A percentile compares a stretch with the other conserved stretches of the same genome.
These are phyloP conservation scores for Colletotrichum sp. DNA, from an alignment of 2,329 filamentous ascomycete species.

Conservation along the genomic window DNA sequence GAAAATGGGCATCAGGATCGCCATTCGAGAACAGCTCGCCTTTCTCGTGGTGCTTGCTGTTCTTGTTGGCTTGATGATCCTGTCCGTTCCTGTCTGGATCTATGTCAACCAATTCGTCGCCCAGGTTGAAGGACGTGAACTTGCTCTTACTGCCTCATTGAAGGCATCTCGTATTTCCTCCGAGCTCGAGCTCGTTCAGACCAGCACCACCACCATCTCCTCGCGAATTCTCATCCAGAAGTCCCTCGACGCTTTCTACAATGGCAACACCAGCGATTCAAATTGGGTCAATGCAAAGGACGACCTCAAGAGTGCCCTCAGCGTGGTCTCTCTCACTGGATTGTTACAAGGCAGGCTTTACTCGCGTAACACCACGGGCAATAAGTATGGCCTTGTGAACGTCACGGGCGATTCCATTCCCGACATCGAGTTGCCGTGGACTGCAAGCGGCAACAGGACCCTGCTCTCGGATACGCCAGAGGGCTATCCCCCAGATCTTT, in stretches of 20 bases:
- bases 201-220: slow-evolving; percentile 73
- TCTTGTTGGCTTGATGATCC: slow-evolving; percentile 75
- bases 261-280: slow-evolving; percentile 55
- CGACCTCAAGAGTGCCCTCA: slow-evolving; percentile 77
- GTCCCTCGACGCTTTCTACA: slow-evolving; percentile 56
- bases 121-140: slow-evolving; percentile 60
- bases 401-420: slow-evolving; percentile 58
- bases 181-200: slow-evolving; percentile 80
- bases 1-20: slow-evolving; percentile 71
- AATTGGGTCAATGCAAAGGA: slow-evolving; percentile 66
- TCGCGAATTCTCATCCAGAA: slow-evolving; percentile 68
- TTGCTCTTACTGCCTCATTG: slow-evolving; percentile 82
- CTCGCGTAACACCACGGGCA: slow-evolving; percentile 68
- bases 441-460: slow-evolving; percentile 61
- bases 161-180: slow-evolving; percentile 84
- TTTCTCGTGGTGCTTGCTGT: slow-evolving; percentile 78
- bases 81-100: slow-evolving; percentile 77
- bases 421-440: slow-evolving; percentile 65
- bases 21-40: slow-evolving; percentile 86
- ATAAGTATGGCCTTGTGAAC: slow-evolving; percentile 63
- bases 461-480: slow-evolving; percentile 64
- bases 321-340: slow-evolving; percentile 58
- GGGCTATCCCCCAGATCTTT: slow-evolving; percentile 77
- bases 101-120: slow-evolving; percentile 61
- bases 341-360: slow-evolving; percentile 78